Evolutionary conservation across 179 eudicot genomes (phyloP).

Genomic region (Spinacia oleracea): DNA sequence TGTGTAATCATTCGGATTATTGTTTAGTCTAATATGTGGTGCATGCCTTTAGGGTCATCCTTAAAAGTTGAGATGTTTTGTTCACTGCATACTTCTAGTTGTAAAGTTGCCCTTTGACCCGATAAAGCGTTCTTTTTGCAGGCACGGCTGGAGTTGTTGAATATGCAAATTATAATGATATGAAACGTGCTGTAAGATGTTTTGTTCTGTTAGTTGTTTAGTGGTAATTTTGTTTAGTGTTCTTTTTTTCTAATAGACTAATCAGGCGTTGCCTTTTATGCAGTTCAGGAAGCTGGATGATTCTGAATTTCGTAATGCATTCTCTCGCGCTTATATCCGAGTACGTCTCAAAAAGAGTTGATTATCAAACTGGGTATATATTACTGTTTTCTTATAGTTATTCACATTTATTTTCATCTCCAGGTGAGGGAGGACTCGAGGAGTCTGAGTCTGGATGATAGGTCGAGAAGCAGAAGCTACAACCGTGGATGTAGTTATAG

Average conservation of each 20-base stretch:
- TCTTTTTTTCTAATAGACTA: not conserved
- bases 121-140: slow-evolving; percentile 21
- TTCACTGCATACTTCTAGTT: not conserved
- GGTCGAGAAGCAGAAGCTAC: slow-evolving; percentile 70
- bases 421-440: slow-evolving; percentile 65
- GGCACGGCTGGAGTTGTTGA: slow-evolving; percentile 81
- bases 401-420: not conserved
- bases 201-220: slow-evolving; percentile 3
- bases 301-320: slow-evolving; percentile 73
- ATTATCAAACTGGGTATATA: not conserved
- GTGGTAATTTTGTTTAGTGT: not conserved
- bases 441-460: slow-evolving; percentile 49
- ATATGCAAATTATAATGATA: slow-evolving; percentile 70
- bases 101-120: not conserved
- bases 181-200: slow-evolving; percentile 79
- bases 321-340: slow-evolving; percentile 57
- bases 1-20: too few relatives aligned
- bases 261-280: slow-evolving; percentile 1
- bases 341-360: slow-evolving; percentile 35
- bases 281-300: slow-evolving; percentile 86
- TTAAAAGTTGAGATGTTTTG: not conserved
- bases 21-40: not conserved
- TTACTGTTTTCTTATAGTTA: not conserved
- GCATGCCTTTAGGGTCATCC: not conserved
- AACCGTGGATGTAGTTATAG: slow-evolving; percentile 53